Evolutionary conservation across 306 rosid species (phyloP).

Genomic region (Arachis hypogaea): DNA sequence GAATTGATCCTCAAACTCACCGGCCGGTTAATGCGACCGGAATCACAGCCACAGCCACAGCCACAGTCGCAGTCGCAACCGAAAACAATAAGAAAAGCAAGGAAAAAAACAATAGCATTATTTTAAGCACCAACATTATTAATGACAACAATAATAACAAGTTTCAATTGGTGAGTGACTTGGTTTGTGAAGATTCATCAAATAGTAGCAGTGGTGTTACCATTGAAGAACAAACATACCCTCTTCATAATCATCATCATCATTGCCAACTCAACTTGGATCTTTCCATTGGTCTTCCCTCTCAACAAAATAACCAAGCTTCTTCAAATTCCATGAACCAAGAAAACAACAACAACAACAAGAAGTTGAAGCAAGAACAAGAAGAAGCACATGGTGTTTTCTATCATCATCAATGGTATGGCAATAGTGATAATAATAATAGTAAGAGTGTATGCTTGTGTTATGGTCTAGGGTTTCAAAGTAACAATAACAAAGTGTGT

Average conservation of each 20-base stretch:
- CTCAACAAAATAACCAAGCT: not conserved
- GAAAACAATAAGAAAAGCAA: conserved; percentile 9
- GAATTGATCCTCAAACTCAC: conserved; percentile 76
- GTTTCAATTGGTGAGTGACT: conserved; percentile 30
- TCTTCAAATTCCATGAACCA: conserved; percentile 1
- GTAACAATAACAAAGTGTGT: conserved; percentile 45
- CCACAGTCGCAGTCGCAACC: conserved; percentile 1
- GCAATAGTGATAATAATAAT: not conserved
- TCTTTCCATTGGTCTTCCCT: conserved; percentile 63
- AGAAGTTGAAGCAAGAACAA: conserved; percentile 28
- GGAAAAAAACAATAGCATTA: not conserved
- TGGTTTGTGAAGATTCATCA: conserved; percentile 46
- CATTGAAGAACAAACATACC: conserved; percentile 36
- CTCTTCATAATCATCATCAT: not conserved
- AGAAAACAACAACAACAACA: not conserved
- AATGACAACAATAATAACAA: not conserved
- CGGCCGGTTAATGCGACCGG: conserved; percentile 49
- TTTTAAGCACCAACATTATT: not conserved
- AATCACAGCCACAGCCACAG: not conserved
- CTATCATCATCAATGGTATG: conserved; percentile 32
- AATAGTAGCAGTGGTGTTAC: conserved; percentile 54
- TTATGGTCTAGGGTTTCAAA: conserved; percentile 55
- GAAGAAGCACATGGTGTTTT: conserved; percentile 22
- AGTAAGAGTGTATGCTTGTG: conserved; percentile 51
- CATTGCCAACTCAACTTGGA: conserved; percentile 57